These are phyloP conservation scores for Mentha longifolia DNA, from an alignment of 257 asterid genomes.

Conservation along the genomic window DNA sequence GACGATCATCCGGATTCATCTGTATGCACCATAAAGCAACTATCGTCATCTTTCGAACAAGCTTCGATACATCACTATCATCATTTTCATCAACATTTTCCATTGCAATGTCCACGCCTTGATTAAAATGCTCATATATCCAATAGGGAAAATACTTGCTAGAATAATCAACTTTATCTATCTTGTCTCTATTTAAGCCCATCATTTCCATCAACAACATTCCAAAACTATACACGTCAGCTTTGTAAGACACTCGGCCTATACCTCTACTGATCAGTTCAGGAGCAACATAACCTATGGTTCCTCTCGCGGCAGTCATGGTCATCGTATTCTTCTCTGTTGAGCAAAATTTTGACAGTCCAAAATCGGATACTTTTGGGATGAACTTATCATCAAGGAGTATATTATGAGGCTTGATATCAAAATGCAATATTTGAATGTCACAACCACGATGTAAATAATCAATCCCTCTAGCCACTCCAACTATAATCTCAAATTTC, in stretches of 20 bases:
- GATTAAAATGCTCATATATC: neutral
- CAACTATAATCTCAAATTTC: too few relatives aligned
- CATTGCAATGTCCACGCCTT: neutral
- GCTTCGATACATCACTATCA: neutral
- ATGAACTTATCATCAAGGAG: too few relatives aligned
- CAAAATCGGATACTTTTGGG: too few relatives aligned
- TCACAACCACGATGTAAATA: too few relatives aligned
- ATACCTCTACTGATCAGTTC: too few relatives aligned
- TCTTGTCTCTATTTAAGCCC: neutral
- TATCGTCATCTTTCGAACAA: constrained; percentile 1
- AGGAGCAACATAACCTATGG: too few relatives aligned
- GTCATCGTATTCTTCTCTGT: too few relatives aligned
- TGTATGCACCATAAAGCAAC: constrained; percentile 8
- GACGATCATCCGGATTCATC: constrained; percentile 11
- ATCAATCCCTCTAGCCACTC: too few relatives aligned
- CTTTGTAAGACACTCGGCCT: constrained; percentile 40
- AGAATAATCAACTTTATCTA: neutral
- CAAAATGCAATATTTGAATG: too few relatives aligned
- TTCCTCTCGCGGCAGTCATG: too few relatives aligned
- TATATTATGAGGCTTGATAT: too few relatives aligned
- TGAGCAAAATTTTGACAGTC: too few relatives aligned
- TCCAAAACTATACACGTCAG: constrained; percentile 8
- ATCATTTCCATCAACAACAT: constrained; percentile 10
- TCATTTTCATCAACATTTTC: neutral
- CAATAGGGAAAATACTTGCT: constrained; percentile 5